Percentiles rank a stretch among this genome's conserved stretches.
Conservation (phyloP, 2,329 filamentous ascomycete genomes). For the Talaromyces pinophilus region DNA sequence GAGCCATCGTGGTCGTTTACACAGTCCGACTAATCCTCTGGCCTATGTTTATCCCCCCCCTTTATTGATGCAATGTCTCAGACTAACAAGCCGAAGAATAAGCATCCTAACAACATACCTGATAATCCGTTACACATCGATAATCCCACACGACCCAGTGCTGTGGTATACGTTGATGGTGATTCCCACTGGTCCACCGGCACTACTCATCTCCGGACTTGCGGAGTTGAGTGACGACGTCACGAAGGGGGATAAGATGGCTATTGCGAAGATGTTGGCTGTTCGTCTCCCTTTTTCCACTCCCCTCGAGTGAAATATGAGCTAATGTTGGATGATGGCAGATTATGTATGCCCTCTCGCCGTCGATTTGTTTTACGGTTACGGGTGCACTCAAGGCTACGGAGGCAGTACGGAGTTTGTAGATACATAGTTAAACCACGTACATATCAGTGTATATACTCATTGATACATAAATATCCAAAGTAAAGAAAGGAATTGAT, state of each 20-base stretch:
- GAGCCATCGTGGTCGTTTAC: slow-evolving; percentile 55
- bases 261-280: slow-evolving; percentile 55
- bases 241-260: slow-evolving; percentile 53
- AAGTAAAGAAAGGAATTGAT: not conserved
- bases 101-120: slow-evolving; percentile 58
- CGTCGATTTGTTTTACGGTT: slow-evolving; percentile 35
- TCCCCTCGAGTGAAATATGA: not conserved
- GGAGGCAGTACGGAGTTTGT: slow-evolving; percentile 27
- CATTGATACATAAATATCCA: not conserved
- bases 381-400: slow-evolving; percentile 37
- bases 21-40: slow-evolving; percentile 62
- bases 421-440: not conserved
- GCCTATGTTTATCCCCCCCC: slow-evolving; percentile 48
- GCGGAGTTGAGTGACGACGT: slow-evolving; percentile 49
- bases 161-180: slow-evolving; percentile 67
- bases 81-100: slow-evolving; percentile 32
- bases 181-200: slow-evolving; percentile 59
- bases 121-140: slow-evolving; percentile 54
- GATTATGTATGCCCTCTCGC: slow-evolving; percentile 38
- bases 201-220: slow-evolving; percentile 55
- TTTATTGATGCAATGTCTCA: not conserved
- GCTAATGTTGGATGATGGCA: slow-evolving; percentile 13
- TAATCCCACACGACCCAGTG: slow-evolving; percentile 61
- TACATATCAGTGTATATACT: not conserved
- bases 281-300: slow-evolving; percentile 32